phyloP scores from a whole-genome alignment of 2,329 filamentous ascomycete genomes.

The Fusarium temperatum region DNA sequence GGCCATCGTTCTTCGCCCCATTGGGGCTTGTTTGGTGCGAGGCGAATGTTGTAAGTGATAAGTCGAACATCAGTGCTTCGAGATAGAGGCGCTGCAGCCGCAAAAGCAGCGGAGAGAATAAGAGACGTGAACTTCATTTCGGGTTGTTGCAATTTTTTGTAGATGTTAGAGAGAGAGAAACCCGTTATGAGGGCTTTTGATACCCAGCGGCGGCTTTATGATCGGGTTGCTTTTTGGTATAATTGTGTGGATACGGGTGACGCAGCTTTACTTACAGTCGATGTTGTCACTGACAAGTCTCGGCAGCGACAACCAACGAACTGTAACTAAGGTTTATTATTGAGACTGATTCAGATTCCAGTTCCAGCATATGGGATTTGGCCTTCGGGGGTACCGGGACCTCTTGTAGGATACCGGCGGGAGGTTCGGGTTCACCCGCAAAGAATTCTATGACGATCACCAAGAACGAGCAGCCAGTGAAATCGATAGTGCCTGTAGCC shows the following conservation, averaged over 20 bases:
- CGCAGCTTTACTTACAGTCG: background rate
- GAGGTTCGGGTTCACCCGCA: background rate
- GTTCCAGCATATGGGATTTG: background rate
- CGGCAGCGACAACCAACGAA: background rate
- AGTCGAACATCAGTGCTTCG: conserved; percentile 56
- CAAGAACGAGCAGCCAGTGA: background rate
- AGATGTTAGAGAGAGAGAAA: background rate
- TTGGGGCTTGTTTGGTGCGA: conserved; percentile 60
- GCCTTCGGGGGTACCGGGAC: background rate
- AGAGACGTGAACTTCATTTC: conserved; percentile 32
- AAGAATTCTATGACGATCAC: conserved; percentile 5
- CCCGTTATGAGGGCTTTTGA: background rate
- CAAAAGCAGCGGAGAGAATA: conserved; percentile 15
- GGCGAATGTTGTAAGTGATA: conserved; percentile 72
- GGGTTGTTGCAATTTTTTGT: background rate
- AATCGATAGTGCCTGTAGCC: background rate
- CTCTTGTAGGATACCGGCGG: conserved; percentile 3
- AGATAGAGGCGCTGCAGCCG: conserved; percentile 14
- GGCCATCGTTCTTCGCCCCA: conserved; percentile 66
- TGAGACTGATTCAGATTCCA: background rate
- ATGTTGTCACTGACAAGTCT: background rate
- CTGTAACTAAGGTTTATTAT: background rate
- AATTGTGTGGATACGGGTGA: background rate
- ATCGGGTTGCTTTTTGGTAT: background rate
- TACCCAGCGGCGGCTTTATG: background rate